Conservation (phyloP, 768 basidiomycete species). For the Naematelia encephala region DNA sequence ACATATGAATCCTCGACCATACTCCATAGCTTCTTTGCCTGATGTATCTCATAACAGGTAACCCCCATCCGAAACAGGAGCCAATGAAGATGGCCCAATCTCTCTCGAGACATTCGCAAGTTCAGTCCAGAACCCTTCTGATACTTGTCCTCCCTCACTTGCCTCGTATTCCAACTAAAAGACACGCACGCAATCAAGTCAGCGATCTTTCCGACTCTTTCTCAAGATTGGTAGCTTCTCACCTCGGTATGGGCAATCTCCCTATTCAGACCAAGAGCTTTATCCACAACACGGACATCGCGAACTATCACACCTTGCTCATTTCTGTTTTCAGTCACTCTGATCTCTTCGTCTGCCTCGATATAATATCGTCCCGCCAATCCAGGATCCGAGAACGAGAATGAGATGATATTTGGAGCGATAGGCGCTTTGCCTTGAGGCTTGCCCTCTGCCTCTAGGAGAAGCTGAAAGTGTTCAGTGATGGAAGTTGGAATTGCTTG, state of each 20-base stretch:
- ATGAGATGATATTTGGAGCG: not conserved
- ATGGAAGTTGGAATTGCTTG: not conserved
- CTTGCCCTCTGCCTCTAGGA: not conserved
- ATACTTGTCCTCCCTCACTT: not conserved
- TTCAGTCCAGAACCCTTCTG: constrained; percentile 12
- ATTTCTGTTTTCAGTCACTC: not conserved
- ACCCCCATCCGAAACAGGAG: not conserved
- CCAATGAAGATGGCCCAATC: constrained; percentile 5
- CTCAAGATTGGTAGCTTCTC: not conserved
- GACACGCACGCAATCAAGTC: constrained; percentile 2
- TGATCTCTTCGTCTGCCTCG: constrained; percentile 11
- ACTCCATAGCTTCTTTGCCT: too few species aligned
- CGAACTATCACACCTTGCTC: not conserved
- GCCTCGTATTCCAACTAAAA: constrained; percentile 9
- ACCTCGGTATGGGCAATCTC: constrained; percentile 2
- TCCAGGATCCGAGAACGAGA: not conserved
- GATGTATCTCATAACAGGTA: not conserved
- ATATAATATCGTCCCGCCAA: not conserved
- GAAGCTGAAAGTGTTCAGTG: not conserved
- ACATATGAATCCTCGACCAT: too few species aligned
- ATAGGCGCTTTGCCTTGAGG: not conserved
- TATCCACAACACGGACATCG: not conserved
- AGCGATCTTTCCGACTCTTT: not conserved
- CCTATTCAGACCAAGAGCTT: not conserved
- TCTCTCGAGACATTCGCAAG: constrained; percentile 15